A percentile compares a stretch with the other conserved stretches of the same genome.
These are phyloP conservation scores for Barnettozyma pratensis DNA, from an alignment of 805 yeast genomes.

Conservation along the genomic window DNA sequence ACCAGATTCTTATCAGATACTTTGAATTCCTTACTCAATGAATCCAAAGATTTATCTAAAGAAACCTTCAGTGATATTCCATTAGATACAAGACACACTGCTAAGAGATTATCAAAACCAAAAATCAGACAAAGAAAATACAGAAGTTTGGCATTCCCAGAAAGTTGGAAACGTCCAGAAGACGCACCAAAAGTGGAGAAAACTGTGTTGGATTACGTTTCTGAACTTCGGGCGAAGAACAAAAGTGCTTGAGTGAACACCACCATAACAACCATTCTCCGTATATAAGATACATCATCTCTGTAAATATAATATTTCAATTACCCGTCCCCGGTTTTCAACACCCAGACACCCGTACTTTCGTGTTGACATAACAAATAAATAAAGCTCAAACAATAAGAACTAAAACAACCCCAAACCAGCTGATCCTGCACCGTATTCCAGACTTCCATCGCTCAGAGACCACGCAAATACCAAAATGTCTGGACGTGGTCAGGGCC, in stretches of 20 bases:
- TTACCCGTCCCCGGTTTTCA: not conserved
- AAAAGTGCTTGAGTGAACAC: not conserved
- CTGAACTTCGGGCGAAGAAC: slow-evolving; percentile 4
- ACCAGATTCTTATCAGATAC: slow-evolving; percentile 65
- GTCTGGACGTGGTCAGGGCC: slow-evolving; percentile 7
- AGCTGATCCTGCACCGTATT: too few relatives aligned
- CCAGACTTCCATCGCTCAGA: too few relatives aligned
- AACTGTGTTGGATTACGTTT: slow-evolving; percentile 18
- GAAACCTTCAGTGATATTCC: slow-evolving; percentile 76
- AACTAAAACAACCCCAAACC: too few relatives aligned
- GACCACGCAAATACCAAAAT: not conserved
- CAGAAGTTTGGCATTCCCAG: slow-evolving; percentile 53
- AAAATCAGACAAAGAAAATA: slow-evolving; percentile 35
- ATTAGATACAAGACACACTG: slow-evolving; percentile 67
- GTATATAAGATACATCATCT: not conserved
- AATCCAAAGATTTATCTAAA: slow-evolving; percentile 51
- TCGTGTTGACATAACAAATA: too few relatives aligned
- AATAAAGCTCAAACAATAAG: too few relatives aligned
- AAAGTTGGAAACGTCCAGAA: slow-evolving; percentile 71
- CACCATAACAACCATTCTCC: not conserved
- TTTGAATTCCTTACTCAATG: slow-evolving; percentile 54
- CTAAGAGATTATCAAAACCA: slow-evolving; percentile 36
- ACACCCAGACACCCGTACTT: not conserved
- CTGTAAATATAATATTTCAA: not conserved
- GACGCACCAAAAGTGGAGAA: slow-evolving; percentile 52